Percentiles rank a stretch among this genome's conserved stretches.
Evolutionary conservation across 2,329 filamentous ascomycete species (phyloP).

Genomic region (Herpotrichia juniperi): DNA sequence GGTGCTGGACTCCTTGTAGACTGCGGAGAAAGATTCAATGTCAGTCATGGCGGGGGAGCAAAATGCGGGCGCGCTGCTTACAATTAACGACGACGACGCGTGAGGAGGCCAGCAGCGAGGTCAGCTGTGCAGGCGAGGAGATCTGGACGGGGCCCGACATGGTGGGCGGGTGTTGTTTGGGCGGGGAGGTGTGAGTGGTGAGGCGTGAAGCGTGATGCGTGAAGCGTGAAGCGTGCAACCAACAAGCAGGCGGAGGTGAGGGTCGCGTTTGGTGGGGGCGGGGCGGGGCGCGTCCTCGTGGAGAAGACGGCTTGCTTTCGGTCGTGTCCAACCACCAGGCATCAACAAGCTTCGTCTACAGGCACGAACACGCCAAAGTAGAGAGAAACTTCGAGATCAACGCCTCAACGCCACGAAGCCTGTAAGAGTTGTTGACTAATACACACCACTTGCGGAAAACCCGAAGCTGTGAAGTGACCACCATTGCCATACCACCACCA

Average conservation of each 20-base stretch:
- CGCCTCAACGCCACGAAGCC: not conserved
- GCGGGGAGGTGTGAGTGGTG: conserved; percentile 8
- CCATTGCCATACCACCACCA: not conserved
- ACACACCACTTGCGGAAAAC: conserved; percentile 1
- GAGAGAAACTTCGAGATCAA: conserved; percentile 36
- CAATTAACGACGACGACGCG: conserved; percentile 87
- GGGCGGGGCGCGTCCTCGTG: conserved; percentile 19
- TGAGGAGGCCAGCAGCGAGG: conserved; percentile 70
- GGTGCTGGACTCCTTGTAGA: conserved; percentile 86
- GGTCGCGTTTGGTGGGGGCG: conserved; percentile 28
- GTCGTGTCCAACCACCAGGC: conserved; percentile 3
- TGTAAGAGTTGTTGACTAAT: not conserved
- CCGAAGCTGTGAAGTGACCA: no score
- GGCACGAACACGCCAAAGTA: not conserved
- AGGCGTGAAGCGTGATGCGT: conserved; percentile 22
- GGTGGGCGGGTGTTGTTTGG: conserved; percentile 21
- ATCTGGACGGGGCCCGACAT: conserved; percentile 55
- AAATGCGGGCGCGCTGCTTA: conserved; percentile 55
- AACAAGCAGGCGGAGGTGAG: conserved; percentile 5
- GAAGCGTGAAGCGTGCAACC: conserved; percentile 16
- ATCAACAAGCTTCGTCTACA: not conserved
- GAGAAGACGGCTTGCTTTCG: not conserved
- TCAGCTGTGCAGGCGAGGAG: conserved; percentile 49
- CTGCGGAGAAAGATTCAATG: conserved; percentile 54
- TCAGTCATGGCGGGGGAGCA: conserved; percentile 23